Evolutionary conservation across 1,139 yeast genomes (phyloP).

Genomic region (Diutina pseudorugosa): DNA sequence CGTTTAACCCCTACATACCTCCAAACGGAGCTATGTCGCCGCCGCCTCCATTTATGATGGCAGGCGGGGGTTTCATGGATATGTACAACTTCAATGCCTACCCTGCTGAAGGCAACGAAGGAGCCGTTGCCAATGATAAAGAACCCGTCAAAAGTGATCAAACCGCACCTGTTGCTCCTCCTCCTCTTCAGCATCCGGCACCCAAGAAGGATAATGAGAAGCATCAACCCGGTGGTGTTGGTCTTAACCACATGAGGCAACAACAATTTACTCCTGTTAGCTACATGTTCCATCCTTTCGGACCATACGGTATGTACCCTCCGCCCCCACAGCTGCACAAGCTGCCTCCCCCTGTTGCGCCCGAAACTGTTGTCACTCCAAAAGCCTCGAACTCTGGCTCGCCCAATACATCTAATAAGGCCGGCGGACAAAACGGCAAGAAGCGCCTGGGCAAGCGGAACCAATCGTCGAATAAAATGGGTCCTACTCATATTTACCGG

Average conservation of each 20-base stretch:
- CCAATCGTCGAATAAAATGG: background rate
- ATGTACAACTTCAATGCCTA: background rate
- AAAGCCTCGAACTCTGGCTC: background rate
- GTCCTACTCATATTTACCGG: slow-evolving; percentile 38
- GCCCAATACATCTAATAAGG: background rate
- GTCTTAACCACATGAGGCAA: background rate
- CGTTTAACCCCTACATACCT: slow-evolving; percentile 9
- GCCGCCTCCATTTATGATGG: slow-evolving; percentile 26
- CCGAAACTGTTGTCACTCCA: background rate
- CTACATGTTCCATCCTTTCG: slow-evolving; percentile 3
- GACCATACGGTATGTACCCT: slow-evolving; percentile 1
- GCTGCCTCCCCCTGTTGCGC: background rate
- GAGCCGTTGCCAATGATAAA: background rate
- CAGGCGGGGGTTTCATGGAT: slow-evolving; percentile 11
- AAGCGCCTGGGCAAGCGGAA: background rate
- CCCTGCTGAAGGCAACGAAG: background rate
- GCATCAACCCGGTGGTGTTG: background rate
- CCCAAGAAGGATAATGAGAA: background rate
- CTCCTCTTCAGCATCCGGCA: background rate
- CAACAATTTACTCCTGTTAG: slow-evolving; percentile 1
- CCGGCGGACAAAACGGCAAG: background rate
- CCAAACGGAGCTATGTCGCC: slow-evolving; percentile 20
- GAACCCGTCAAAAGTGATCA: background rate
- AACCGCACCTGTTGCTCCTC: background rate
- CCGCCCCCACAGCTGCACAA: background rate